These are phyloP conservation scores for Tolypocladium album DNA, from an alignment of 2,329 filamentous ascomycete genomes.

Conservation along the genomic window DNA sequence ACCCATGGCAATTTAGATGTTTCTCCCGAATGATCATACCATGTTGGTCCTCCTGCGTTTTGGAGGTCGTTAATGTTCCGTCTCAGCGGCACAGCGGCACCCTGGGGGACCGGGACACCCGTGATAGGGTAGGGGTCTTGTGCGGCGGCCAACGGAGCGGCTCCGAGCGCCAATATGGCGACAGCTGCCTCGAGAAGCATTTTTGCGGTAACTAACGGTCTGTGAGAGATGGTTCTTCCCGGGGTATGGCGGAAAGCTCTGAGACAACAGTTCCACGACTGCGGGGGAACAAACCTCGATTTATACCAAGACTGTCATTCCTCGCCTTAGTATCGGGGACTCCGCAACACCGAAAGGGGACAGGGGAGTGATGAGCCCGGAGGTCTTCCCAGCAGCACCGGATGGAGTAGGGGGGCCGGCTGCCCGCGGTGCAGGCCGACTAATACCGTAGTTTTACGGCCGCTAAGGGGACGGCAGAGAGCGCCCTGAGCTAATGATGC, in stretches of 20 bases:
- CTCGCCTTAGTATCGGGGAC: not conserved
- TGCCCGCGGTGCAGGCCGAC: not conserved
- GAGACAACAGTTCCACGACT: not conserved
- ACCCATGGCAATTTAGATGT: not conserved
- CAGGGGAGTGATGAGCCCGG: not conserved
- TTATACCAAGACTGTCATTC: not conserved
- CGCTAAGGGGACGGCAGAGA: not conserved
- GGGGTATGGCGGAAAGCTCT: not conserved
- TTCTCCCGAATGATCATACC: not conserved
- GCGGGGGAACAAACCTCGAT: not conserved
- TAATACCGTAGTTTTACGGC: not conserved
- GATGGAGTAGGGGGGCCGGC: not conserved
- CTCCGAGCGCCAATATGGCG: not conserved
- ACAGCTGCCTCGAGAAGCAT: slow-evolving; percentile 5
- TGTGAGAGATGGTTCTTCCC: not conserved
- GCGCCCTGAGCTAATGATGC: not conserved
- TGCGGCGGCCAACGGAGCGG: not conserved
- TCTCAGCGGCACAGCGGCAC: not conserved
- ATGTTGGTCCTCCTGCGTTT: not conserved
- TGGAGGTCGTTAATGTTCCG: slow-evolving; percentile 1
- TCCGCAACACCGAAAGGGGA: not conserved
- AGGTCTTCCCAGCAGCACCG: not conserved
- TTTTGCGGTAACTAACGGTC: not conserved
- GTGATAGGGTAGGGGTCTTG: slow-evolving; percentile 2
- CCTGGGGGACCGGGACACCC: not conserved